Percentiles rank a stretch among this genome's conserved stretches.
phyloP scores from a whole-genome alignment of 306 rosid species.

The Trifolium dubium region DNA sequence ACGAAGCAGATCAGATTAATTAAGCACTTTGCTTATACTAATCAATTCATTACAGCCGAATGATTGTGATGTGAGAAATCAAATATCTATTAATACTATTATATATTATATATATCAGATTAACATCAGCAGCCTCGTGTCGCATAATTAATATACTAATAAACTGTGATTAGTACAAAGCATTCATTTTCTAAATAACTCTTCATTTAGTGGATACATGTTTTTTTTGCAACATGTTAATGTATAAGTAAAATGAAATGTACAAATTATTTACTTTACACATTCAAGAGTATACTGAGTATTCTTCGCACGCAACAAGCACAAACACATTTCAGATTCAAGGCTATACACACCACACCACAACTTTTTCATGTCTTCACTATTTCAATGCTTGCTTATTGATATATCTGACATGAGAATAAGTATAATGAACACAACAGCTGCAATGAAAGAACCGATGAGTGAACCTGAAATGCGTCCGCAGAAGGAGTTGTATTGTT shows the following conservation, averaged over 20 bases:
- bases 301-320: not conserved
- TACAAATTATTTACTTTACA: not conserved
- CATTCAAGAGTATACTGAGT: not conserved
- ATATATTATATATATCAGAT: not conserved
- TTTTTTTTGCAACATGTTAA: too few species aligned
- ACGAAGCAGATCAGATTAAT: conserved; percentile 45
- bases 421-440: conserved; percentile 42
- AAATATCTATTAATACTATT: not conserved
- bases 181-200: not conserved
- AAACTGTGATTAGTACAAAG: not conserved
- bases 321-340: not conserved
- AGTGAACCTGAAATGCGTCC: conserved; percentile 55
- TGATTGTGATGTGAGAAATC: conserved; percentile 21
- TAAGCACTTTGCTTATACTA: conserved; percentile 28
- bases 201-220: too few species aligned
- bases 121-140: conserved; percentile 3
- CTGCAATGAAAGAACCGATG: conserved; percentile 59
- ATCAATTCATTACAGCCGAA: not conserved
- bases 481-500: conserved; percentile 59
- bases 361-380: not conserved
- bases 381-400: not conserved
- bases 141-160: not conserved
- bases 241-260: not conserved
- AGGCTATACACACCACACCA: not conserved
- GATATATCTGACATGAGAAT: not conserved